phyloP scores from a whole-genome alignment of 2,329 filamentous ascomycete species.

The Sporothrix luriei region DNA sequence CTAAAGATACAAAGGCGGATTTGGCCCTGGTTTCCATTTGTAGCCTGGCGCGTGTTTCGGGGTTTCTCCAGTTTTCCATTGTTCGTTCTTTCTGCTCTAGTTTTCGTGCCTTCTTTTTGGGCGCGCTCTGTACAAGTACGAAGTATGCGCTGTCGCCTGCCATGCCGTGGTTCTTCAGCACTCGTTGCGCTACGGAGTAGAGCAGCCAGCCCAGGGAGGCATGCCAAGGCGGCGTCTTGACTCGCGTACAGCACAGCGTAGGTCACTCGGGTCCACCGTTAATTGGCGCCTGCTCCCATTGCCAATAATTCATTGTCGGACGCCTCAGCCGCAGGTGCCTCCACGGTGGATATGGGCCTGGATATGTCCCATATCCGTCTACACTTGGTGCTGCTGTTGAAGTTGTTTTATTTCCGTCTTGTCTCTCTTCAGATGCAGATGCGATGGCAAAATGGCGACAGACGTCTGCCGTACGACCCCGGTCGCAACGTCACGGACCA shows the following conservation, averaged over 20 bases:
- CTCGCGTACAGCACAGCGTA: no score
- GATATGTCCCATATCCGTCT: no score
- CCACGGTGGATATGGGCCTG: neutral
- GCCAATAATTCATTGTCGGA: neutral
- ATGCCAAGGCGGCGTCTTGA: no score
- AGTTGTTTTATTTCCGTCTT: slow-evolving; percentile 9
- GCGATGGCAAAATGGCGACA: neutral
- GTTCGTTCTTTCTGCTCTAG: neutral
- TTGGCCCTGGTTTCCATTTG: slow-evolving; percentile 17
- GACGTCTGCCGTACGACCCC: neutral
- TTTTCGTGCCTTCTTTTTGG: neutral
- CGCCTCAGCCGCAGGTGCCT: neutral
- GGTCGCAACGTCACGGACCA: slow-evolving; percentile 22
- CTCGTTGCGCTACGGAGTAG: neutral
- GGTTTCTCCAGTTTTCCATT: slow-evolving; percentile 36
- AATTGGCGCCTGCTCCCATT: neutral
- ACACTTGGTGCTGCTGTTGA: neutral
- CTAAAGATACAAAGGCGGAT: slow-evolving; percentile 25
- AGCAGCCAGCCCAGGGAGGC: neutral
- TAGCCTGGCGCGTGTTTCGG: slow-evolving; percentile 27
- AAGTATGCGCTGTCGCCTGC: no score
- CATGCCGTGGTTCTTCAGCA: slow-evolving; percentile 2
- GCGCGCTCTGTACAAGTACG: no score
- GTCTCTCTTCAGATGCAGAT: neutral
- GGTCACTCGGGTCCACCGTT: no score